phyloP scores from a whole-genome alignment of 495 filamentous ascomycete species.

The Diplogelasinospora grovesii region DNA sequence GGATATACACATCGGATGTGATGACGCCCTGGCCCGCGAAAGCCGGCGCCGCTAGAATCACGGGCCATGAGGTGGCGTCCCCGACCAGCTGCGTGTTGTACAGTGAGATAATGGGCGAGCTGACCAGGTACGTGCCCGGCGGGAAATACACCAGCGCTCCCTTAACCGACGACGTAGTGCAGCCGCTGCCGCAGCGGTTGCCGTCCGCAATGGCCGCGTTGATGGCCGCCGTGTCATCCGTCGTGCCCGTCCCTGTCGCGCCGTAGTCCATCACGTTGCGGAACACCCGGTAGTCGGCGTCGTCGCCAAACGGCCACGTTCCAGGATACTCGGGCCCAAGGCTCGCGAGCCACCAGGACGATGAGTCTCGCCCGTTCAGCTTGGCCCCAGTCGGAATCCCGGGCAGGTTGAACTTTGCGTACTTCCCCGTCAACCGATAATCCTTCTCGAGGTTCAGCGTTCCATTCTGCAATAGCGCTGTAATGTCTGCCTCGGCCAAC shows the following conservation, averaged over 20 bases:
- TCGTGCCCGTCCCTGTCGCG: slow-evolving; percentile 16
- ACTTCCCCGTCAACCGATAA: no score
- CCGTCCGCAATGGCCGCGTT: slow-evolving; percentile 69
- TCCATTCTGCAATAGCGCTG: no score
- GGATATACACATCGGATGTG: no score
- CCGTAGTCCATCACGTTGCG: slow-evolving; percentile 10
- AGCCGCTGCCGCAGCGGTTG: slow-evolving; percentile 61
- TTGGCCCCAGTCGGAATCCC: no score
- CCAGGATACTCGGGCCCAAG: background rate
- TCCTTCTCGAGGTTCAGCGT: no score
- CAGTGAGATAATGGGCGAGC: slow-evolving; percentile 53
- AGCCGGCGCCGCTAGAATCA: slow-evolving; percentile 62
- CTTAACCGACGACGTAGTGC: slow-evolving; percentile 64
- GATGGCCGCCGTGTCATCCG: slow-evolving; percentile 76
- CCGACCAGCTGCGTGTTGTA: slow-evolving; percentile 72
- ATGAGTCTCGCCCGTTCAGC: no score
- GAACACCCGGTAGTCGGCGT: slow-evolving; percentile 37
- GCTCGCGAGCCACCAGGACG: background rate
- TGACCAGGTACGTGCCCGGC: slow-evolving; percentile 61
- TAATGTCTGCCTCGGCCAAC: no score
- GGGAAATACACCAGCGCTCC: slow-evolving; percentile 70
- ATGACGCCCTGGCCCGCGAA: no score
- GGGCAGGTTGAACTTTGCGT: no score
- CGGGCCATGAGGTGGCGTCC: slow-evolving; percentile 57
- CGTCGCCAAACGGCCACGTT: background rate